These are phyloP conservation scores for Halteria grandinella DNA, from an alignment of 73 alveolate species.

Conservation along the genomic window DNA sequence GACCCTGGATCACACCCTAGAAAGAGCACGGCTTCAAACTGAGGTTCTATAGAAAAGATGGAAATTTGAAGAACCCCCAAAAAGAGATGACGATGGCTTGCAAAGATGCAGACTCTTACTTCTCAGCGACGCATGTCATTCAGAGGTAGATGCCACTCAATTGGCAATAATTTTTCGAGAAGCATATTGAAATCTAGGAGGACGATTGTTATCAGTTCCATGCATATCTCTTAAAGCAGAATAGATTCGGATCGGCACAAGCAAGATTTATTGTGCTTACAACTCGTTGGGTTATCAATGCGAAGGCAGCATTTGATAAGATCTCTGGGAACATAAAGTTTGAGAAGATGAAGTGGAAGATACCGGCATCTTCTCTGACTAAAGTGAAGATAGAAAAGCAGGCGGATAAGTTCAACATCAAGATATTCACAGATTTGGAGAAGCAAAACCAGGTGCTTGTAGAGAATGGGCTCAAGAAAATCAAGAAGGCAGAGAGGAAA, in stretches of 20 bases:
- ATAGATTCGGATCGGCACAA: conserved; percentile 35
- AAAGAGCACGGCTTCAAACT: background rate
- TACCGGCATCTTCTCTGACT: conserved; percentile 24
- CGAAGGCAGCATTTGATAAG: conserved; percentile 51
- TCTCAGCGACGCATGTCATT: conserved; percentile 35
- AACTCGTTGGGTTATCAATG: conserved; percentile 45
- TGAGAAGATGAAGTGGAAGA: conserved; percentile 37
- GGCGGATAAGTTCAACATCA: conserved; percentile 13
- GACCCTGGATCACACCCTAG: conserved; percentile 24
- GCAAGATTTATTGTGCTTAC: conserved; percentile 43
- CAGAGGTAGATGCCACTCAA: conserved; percentile 48
- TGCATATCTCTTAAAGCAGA: conserved; percentile 35
- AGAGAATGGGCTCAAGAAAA: conserved; percentile 5
- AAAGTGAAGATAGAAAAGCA: conserved; percentile 4
- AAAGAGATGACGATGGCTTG: conserved; percentile 18
- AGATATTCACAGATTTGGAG: conserved; percentile 18
- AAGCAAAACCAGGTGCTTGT: conserved; percentile 32
- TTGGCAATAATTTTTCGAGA: conserved; percentile 45
- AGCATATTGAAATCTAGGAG: background rate
- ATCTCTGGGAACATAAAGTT: background rate
- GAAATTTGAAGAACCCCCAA: conserved; percentile 25
- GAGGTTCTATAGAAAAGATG: conserved; percentile 40
- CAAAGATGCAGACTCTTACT: conserved; percentile 15
- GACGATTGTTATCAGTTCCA: conserved; percentile 53
- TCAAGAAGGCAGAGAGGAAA: conserved; percentile 40